phyloP scores from a whole-genome alignment of 108 stramenopile species.

The Nitzschia inconspicua region DNA sequence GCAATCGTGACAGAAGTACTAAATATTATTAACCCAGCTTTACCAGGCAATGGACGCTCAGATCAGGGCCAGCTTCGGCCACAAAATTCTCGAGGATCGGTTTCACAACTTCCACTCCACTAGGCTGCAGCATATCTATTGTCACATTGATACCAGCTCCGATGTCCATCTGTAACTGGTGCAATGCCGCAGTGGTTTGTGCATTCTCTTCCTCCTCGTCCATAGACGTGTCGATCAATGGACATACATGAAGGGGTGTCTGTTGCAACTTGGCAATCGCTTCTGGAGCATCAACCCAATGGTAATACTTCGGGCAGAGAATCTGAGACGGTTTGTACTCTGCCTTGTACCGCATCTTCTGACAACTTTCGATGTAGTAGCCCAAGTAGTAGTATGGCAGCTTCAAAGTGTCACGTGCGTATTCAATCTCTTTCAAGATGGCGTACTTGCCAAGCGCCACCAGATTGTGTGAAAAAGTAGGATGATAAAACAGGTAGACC shows the following conservation, averaged over 20 bases:
- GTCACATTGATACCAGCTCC: conserved; percentile 46
- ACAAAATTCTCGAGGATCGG: conserved; percentile 63
- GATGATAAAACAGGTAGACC: conserved; percentile 96
- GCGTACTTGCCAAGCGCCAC: conserved; percentile 88
- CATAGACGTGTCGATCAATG: conserved; percentile 1
- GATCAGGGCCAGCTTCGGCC: conserved; percentile 46
- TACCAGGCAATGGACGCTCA: conserved; percentile 44
- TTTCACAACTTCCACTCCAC: conserved; percentile 61
- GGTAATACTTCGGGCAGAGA: conserved; percentile 72
- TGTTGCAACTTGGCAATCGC: conserved; percentile 41
- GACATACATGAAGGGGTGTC: conserved; percentile 18
- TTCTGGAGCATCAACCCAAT: conserved; percentile 80
- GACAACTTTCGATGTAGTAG: conserved; percentile 93
- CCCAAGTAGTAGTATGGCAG: conserved; percentile 92
- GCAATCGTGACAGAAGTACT: no score
- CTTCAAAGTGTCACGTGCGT: conserved; percentile 40
- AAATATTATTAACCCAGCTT: conserved; percentile 36
- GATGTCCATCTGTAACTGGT: conserved; percentile 47
- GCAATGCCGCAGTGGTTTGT: background rate
- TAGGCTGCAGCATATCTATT: conserved; percentile 59
- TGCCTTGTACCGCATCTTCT: conserved; percentile 96
- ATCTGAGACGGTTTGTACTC: conserved; percentile 92
- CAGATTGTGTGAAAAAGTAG: conserved; percentile 57
- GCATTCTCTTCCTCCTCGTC: conserved; percentile 1
- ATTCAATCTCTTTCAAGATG: conserved; percentile 93